Conservation (phyloP, 2,329 filamentous ascomycete species). For the Colletotrichum sp. region DNA sequence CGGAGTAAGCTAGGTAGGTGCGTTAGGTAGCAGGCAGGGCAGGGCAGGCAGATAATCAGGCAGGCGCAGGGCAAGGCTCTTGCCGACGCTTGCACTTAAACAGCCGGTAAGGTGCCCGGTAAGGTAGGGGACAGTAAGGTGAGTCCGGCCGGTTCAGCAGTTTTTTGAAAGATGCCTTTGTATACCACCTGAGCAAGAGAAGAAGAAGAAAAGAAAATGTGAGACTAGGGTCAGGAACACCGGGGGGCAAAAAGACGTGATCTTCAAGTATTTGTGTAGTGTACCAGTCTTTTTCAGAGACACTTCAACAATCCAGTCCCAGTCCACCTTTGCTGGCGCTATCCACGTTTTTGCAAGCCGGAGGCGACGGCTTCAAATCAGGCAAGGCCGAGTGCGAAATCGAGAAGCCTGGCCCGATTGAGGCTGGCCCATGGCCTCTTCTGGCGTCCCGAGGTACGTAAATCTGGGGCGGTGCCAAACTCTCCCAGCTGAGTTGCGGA, state of each 20-base stretch:
- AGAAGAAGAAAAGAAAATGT: background rate
- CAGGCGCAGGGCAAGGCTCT: background rate
- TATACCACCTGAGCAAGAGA: background rate
- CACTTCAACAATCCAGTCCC: background rate
- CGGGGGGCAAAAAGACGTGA: background rate
- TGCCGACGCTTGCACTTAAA: background rate
- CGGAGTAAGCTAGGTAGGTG: background rate
- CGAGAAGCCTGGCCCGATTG: background rate
- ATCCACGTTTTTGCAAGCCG: background rate
- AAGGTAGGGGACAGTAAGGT: background rate
- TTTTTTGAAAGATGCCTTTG: background rate
- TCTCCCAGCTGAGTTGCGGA: background rate
- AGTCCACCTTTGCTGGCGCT: background rate
- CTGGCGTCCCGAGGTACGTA: background rate
- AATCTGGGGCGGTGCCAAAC: slow-evolving; percentile 6
- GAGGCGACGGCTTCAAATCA: background rate
- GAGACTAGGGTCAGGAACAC: background rate
- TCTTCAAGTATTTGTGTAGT: background rate
- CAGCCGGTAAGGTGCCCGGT: background rate
- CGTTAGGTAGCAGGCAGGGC: background rate
- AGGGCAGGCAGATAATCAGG: background rate
- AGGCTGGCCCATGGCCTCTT: background rate
- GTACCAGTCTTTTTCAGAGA: background rate
- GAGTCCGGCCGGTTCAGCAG: background rate
- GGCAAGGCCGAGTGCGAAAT: background rate